phyloP scores from a whole-genome alignment of 2,329 filamentous ascomycete genomes.

The Colletotrichum sp. region DNA sequence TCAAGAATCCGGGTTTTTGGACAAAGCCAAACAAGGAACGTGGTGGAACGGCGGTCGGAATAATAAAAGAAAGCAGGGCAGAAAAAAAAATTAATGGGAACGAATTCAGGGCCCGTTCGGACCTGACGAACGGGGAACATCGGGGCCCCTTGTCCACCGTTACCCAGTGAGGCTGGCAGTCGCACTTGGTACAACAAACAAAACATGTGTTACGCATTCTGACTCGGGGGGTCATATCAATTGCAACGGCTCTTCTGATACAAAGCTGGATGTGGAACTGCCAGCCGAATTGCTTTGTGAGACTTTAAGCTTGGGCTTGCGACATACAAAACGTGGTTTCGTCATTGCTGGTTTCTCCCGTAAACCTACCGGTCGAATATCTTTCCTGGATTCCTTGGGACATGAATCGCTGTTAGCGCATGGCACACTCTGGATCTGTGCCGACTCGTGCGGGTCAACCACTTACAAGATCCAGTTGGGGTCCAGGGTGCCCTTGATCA shows the following conservation, averaged over 20 bases:
- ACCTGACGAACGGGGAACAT: neutral
- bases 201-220: slow-evolving; percentile 12
- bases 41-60: neutral
- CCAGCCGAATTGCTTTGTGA: neutral
- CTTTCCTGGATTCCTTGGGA: slow-evolving; percentile 14
- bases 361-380: slow-evolving; percentile 14
- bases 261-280: neutral
- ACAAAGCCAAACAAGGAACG: slow-evolving; percentile 14
- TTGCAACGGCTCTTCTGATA: neutral
- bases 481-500: neutral
- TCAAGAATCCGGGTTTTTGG: slow-evolving; percentile 11
- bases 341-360: slow-evolving; percentile 12
- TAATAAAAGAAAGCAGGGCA: slow-evolving; percentile 13
- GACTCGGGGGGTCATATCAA: neutral
- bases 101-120: neutral
- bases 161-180: neutral
- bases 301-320: neutral
- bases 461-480: neutral
- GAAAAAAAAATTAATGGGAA: neutral
- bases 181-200: slow-evolving; percentile 8
- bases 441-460: neutral
- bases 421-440: neutral
- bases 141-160: neutral
- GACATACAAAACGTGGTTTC: slow-evolving; percentile 14
- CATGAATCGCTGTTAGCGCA: neutral